Evolutionary conservation across 371 early-diverging fungal genomes (phyloP).

Genomic region (Coemansia sp.): DNA sequence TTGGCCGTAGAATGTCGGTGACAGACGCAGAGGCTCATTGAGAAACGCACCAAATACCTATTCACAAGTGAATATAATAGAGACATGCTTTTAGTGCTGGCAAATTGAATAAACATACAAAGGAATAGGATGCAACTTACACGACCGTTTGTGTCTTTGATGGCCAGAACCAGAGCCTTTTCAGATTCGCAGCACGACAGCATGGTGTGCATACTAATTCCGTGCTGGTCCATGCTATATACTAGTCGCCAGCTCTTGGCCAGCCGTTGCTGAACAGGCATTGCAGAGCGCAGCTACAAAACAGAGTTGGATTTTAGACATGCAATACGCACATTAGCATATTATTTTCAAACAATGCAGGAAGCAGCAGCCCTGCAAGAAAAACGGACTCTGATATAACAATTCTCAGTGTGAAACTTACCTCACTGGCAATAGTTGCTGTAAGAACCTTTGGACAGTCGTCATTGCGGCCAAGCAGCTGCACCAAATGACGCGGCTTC

Average conservation of each 20-base stretch:
- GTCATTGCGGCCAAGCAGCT: slow-evolving; percentile 24
- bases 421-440: slow-evolving; percentile 36
- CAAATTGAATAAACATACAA: not conserved
- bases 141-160: slow-evolving; percentile 67
- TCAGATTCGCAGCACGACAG: slow-evolving; percentile 62
- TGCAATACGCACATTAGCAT: not conserved
- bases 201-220: slow-evolving; percentile 81
- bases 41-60: slow-evolving; percentile 90
- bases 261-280: slow-evolving; percentile 52
- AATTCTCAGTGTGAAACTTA: slow-evolving; percentile 10
- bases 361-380: not conserved
- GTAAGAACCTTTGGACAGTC: slow-evolving; percentile 44
- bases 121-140: slow-evolving; percentile 48
- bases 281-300: slow-evolving; percentile 36
- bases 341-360: not conserved
- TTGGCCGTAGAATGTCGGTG: slow-evolving; percentile 81
- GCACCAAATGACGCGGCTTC: slow-evolving; percentile 21
- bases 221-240: slow-evolving; percentile 91
- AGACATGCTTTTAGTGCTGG: not conserved
- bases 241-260: slow-evolving; percentile 69
- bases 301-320: not conserved
- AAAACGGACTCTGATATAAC: not conserved
- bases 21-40: slow-evolving; percentile 66
- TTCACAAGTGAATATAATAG: not conserved
- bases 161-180: slow-evolving; percentile 70